Evolutionary conservation across 129 eudicot species (phyloP).

Genomic region (Pittosporum tobira): DNA sequence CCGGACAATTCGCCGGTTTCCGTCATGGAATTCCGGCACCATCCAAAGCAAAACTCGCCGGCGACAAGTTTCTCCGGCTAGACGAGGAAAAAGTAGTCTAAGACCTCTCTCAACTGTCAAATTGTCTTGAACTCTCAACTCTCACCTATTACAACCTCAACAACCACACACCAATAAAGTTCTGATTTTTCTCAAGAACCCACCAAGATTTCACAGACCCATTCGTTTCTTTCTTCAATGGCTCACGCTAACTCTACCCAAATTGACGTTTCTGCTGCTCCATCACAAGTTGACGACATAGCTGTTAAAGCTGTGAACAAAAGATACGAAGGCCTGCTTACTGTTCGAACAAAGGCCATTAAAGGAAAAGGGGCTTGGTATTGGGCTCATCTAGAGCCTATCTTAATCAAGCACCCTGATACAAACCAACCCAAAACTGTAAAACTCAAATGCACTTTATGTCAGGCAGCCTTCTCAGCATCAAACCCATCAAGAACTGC

Average conservation of each 20-base stretch:
- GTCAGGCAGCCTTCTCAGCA: constrained; percentile 61
- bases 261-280: constrained; percentile 18
- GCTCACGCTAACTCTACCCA: constrained; percentile 28
- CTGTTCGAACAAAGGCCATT: constrained; percentile 52
- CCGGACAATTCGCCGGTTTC: constrained; percentile 15
- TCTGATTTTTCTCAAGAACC: not conserved
- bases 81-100: not conserved
- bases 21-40: constrained; percentile 17
- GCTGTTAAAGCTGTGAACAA: constrained; percentile 40
- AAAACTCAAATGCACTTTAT: constrained; percentile 52
- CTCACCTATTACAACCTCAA: not conserved
- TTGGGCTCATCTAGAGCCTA: constrained; percentile 70
- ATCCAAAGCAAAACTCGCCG: constrained; percentile 13
- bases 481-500: constrained; percentile 83
- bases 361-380: constrained; percentile 84
- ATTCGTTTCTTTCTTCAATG: constrained; percentile 18
- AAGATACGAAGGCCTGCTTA: constrained; percentile 47
- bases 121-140: not conserved
- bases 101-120: not conserved
- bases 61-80: not conserved
- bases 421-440: constrained; percentile 53
- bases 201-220: not conserved
- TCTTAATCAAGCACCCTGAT: constrained; percentile 37
- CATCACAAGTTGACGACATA: constrained; percentile 30
- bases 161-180: not conserved